Evolutionary conservation across 2,329 filamentous ascomycete species (phyloP), one percentile per base, ranked within the genome.

Genomic region (Paramyrothecium roridum): DNA sequence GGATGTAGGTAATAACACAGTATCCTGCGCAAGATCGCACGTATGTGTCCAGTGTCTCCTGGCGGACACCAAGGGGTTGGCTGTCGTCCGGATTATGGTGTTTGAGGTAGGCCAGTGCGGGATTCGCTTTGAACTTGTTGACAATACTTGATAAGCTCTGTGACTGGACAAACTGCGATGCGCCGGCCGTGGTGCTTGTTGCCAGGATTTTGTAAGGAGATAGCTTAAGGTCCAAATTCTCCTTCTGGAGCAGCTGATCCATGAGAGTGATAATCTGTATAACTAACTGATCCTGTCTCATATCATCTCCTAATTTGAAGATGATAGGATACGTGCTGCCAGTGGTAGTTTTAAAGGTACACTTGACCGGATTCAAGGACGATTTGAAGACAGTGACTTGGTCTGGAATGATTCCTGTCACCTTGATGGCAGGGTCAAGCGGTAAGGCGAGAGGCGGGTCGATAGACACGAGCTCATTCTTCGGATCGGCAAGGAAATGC

Each of bases 261-360:
- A 99, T 99, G 17, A 99, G 82, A 0, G 91, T 96, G 70, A 99
- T 97, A 67, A 98, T 98, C 67, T 86, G 95, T 54, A 99, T 96
- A 37, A 99, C 93, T 2, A 99, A 84, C 69, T 99, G 95, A 67
- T 99, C 95, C 73, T 99, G 95, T 16, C 95, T 89, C 52, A 99
- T 80, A 69, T 99, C 95, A 68, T 99, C 95, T 37, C 95, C 95
- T 1, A 92, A 92, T 73, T 99, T 99, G 83, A 99, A 99, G 53
- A 98, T 89, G 60, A 99, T 89, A 11, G 93, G 89, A 68, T 98
- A 99, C 57, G 87, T 89, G 43, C 81, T 82, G 8, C 90, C 90
- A 2, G 83, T 83, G 0, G 84, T 81, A 0, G 93, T 96, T 67
- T 89, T 93, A 76, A 98, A 97, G 11, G 90, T 90, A 57, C 97